Evolutionary conservation across 371 early-diverging fungal species (phyloP).

Genomic region (Mortierella sp.): DNA sequence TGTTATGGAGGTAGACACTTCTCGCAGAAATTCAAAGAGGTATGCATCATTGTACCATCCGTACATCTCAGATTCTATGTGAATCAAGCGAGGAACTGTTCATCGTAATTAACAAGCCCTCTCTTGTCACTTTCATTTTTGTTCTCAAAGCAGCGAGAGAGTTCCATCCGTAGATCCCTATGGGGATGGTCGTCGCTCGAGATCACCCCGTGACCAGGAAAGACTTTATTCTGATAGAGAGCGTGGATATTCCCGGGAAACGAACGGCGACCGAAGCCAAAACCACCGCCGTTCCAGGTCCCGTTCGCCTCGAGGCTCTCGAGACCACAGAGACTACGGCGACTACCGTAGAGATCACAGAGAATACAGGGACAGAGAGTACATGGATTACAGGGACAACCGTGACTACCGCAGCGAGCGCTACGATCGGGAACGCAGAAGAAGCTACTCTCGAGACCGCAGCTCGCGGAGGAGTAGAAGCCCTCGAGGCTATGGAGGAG

Average conservation of each 20-base stretch:
- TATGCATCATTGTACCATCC: neutral
- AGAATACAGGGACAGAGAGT: slow-evolving; percentile 53
- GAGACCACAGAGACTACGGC: slow-evolving; percentile 60
- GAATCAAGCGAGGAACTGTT: neutral
- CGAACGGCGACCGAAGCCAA: slow-evolving; percentile 31
- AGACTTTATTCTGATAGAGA: slow-evolving; percentile 32
- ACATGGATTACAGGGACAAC: slow-evolving; percentile 52
- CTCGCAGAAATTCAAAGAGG: slow-evolving; percentile 38
- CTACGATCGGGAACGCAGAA: slow-evolving; percentile 40
- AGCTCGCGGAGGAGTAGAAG: slow-evolving; percentile 37
- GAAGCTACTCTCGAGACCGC: slow-evolving; percentile 47
- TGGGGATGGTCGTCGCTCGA: slow-evolving; percentile 54
- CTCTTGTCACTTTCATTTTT: too few relatives aligned
- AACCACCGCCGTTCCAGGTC: slow-evolving; percentile 56
- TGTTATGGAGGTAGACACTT: slow-evolving; percentile 28
- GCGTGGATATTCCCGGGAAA: slow-evolving; percentile 34
- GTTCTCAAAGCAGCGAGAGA: slow-evolving; percentile 18
- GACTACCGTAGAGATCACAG: slow-evolving; percentile 55
- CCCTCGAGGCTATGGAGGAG: slow-evolving; percentile 51
- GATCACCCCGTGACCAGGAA: slow-evolving; percentile 52
- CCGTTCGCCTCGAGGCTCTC: slow-evolving; percentile 60
- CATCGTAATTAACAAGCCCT: neutral
- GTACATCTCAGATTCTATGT: neutral
- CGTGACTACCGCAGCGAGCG: slow-evolving; percentile 43
- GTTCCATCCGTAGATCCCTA: slow-evolving; percentile 50